Conservation (phyloP, 2,329 filamentous ascomycete genomes). For the Juglanconis oblonga region DNA sequence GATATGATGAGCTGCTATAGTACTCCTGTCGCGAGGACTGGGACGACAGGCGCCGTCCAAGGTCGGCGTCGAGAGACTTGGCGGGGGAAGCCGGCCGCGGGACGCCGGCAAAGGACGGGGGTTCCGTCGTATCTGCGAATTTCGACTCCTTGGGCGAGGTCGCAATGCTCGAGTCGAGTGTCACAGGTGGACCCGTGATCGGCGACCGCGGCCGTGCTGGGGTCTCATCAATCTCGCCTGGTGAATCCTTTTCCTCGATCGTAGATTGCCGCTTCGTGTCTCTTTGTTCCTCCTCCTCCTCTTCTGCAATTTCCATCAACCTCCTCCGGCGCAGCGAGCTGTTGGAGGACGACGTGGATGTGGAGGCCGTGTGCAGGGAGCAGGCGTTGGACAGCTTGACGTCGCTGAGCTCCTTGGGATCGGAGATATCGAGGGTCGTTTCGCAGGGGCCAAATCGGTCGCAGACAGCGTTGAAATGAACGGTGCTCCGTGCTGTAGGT, state of each 20-base stretch:
- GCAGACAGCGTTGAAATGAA: slow-evolving; percentile 65
- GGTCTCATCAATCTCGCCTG: slow-evolving; percentile 23
- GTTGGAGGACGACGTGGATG: slow-evolving; percentile 79
- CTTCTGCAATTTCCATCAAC: slow-evolving; percentile 90
- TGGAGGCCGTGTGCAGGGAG: slow-evolving; percentile 82
- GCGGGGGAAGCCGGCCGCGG: slow-evolving; percentile 43
- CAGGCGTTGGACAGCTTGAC: slow-evolving; percentile 84
- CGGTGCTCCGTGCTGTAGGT: slow-evolving; percentile 71
- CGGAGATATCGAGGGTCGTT: slow-evolving; percentile 73
- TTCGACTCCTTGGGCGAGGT: slow-evolving; percentile 46
- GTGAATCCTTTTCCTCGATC: slow-evolving; percentile 42
- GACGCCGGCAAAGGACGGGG: slow-evolving; percentile 49
- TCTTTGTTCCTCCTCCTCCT: slow-evolving; percentile 67
- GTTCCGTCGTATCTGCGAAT: slow-evolving; percentile 48
- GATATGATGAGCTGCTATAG: slow-evolving; percentile 47
- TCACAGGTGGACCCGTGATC: slow-evolving; percentile 38
- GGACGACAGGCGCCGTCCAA: slow-evolving; percentile 44
- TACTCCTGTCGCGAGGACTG: slow-evolving; percentile 52
- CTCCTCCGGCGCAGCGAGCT: slow-evolving; percentile 75
- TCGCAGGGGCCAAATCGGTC: slow-evolving; percentile 82
- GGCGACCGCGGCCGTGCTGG: slow-evolving; percentile 29
- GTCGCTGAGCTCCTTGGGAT: slow-evolving; percentile 78
- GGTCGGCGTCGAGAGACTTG: slow-evolving; percentile 39
- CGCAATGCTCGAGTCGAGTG: slow-evolving; percentile 51
- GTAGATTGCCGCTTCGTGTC: slow-evolving; percentile 58